These are phyloP conservation scores for Rasamsonia emersonii DNA, from an alignment of 2,329 filamentous ascomycete species.

Conservation along the genomic window DNA sequence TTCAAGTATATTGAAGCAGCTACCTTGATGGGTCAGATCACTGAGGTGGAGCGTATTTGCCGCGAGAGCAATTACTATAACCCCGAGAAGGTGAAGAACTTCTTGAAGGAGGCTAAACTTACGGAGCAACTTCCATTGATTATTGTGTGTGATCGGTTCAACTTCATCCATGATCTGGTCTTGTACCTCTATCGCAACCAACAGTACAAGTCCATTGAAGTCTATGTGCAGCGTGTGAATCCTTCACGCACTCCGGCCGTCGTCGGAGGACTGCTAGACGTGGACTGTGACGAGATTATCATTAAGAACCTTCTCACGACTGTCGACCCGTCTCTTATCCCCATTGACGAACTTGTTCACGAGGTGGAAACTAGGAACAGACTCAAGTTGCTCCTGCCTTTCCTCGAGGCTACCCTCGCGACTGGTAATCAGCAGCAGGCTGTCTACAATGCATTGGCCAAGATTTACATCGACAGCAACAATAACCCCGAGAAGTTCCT, in stretches of 20 bases:
- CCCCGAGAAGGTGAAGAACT: conserved; percentile 96
- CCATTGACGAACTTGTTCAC: conserved; percentile 84
- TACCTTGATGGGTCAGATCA: conserved; percentile 84
- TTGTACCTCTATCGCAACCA: conserved; percentile 98
- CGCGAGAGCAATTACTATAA: conserved; percentile 87
- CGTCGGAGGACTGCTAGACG: conserved; percentile 85
- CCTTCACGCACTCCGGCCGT: conserved; percentile 84
- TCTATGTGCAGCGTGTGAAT: conserved; percentile 96
- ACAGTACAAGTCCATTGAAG: conserved; percentile 97
- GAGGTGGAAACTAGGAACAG: conserved; percentile 96
- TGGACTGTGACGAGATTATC: conserved; percentile 92
- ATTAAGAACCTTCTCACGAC: conserved; percentile 87
- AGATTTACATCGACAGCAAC: conserved; percentile 99
- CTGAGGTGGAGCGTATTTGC: conserved; percentile 95
- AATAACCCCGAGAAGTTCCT: conserved; percentile 97
- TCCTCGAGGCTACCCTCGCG: conserved; percentile 85
- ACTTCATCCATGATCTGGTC: conserved; percentile 94
- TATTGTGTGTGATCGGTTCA: conserved; percentile 98
- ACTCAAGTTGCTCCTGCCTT: conserved; percentile 88
- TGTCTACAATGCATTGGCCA: conserved; percentile 92
- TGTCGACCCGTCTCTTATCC: conserved; percentile 74
- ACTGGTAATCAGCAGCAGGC: conserved; percentile 92
- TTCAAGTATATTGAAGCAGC: conserved; percentile 99
- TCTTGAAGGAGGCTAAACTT: conserved; percentile 90
- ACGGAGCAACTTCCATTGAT: conserved; percentile 92